Evolutionary conservation across 306 rosid genomes (phyloP), one percentile per base, ranked within the genome.

Genomic region (Ziziphus jujuba): DNA sequence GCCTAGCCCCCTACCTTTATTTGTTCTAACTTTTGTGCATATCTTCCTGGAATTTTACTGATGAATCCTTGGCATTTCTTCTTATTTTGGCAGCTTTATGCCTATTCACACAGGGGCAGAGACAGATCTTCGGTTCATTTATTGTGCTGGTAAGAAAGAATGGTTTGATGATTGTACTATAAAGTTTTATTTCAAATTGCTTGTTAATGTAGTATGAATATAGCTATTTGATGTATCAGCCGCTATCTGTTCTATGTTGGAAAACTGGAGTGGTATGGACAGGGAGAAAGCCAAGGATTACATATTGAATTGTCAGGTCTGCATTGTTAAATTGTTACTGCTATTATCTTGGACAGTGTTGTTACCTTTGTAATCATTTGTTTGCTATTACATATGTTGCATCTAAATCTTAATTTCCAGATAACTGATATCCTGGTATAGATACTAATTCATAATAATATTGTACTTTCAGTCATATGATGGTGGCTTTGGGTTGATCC

Each of bases 401-500:
- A 15, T 48, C 44, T 15, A 53, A 44, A 69, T 51, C 20, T 61
- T 57, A 70, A 47, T 28, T 49, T 19, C 53, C 58, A 38, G 31
- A 33, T 63, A 21, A 24, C 65, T 33, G 13, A 21, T 58, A 35
- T 45, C 24, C 16, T 14, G 48, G 36, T 9, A 2, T 63, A 22
- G 43, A 58, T 33, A 15, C 34, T 17, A 33, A 56, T 55, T 64
- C 61, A 57, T 31, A 63, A 54, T 71, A 74, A 71, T 22, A 20
- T 43, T 20, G 62, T 56, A 70, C 17, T 82, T 82, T 75, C 80
- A 93, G 99, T 90, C 96, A 69, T 93, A 90, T 57, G 97, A 93
- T 62, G 99, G 99, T 66, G 99, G 99, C 74, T 93, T 90, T 79
- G 99, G 99, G 69, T 81, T 93, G 75, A 87, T 69, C 79, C 99